These are phyloP conservation scores for Xylariaceae sp. DNA, from an alignment of 2,329 filamentous ascomycete genomes.

Conservation along the genomic window DNA sequence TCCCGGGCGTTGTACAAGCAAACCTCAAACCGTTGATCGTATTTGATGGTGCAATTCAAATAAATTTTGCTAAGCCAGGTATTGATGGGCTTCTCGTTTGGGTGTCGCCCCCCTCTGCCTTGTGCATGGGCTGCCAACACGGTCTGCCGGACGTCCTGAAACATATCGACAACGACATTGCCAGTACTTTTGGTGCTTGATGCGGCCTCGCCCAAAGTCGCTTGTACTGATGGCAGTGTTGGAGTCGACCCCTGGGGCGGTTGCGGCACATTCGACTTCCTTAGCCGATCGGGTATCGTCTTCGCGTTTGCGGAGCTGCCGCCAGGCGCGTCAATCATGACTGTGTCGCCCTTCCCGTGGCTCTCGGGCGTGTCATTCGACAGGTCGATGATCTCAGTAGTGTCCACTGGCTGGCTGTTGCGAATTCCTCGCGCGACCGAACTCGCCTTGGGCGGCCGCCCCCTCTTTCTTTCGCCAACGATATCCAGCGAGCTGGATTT, in stretches of 20 bases:
- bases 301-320: constrained; percentile 2
- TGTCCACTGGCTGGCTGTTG: constrained; percentile 7
- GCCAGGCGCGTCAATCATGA: constrained; percentile 18
- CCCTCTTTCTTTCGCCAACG: constrained; percentile 10
- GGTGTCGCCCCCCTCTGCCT: too few species aligned
- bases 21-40: constrained; percentile 29
- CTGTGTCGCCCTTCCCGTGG: constrained; percentile 14
- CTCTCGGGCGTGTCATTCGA: constrained; percentile 9
- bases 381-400: constrained; percentile 3
- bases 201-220: too few species aligned
- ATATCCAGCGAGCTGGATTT: constrained; percentile 16
- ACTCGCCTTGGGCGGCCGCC: constrained; percentile 7
- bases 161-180: constrained; percentile 11
- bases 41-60: constrained; percentile 34
- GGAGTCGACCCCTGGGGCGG: neutral
- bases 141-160: constrained; percentile 17
- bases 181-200: constrained; percentile 4
- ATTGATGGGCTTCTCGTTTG: constrained; percentile 18
- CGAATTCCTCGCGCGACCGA: constrained; percentile 10
- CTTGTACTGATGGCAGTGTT: too few species aligned
- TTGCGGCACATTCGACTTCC: neutral
- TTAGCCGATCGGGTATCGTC: constrained; percentile 1
- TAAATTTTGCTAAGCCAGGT: constrained; percentile 25
- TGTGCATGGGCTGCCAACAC: too few species aligned
- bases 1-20: constrained; percentile 36